These are phyloP conservation scores for Ogataea ramenticola DNA, from an alignment of 805 yeast species.

Conservation along the genomic window DNA sequence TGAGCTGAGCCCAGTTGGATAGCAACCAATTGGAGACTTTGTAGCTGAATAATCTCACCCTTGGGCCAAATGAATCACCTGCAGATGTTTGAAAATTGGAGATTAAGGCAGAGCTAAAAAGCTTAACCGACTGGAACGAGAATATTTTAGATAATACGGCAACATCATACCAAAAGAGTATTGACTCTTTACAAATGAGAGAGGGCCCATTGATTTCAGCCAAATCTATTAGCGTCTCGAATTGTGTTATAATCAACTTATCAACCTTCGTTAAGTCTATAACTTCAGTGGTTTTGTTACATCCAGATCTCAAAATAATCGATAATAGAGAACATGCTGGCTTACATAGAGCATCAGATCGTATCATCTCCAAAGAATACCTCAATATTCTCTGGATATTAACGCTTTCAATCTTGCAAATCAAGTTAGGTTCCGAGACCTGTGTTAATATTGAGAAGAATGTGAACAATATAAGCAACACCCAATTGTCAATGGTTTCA, in stretches of 20 bases:
- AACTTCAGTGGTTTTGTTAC: not conserved
- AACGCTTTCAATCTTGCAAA: not conserved
- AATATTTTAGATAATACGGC: constrained; percentile 27
- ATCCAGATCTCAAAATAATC: constrained; percentile 4
- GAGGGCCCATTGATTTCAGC: constrained; percentile 60
- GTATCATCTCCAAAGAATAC: constrained; percentile 30
- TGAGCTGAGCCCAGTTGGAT: too few species aligned
- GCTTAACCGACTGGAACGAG: constrained; percentile 12
- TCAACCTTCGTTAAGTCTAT: constrained; percentile 23
- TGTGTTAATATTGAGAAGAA: constrained; percentile 2
- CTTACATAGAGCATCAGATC: constrained; percentile 18
- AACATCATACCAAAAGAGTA: constrained; percentile 47
- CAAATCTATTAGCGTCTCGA: constrained; percentile 43
- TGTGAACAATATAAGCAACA: constrained; percentile 5
- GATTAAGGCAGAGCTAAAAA: constrained; percentile 19
- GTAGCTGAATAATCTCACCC: not conserved
- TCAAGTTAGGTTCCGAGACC: not conserved
- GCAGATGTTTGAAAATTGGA: not conserved
- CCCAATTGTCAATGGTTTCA: constrained; percentile 9
- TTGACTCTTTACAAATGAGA: constrained; percentile 35
- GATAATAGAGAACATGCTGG: constrained; percentile 28
- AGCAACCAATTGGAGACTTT: too few species aligned
- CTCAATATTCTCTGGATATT: constrained; percentile 23
- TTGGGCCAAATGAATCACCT: too few species aligned
- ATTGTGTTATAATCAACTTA: constrained; percentile 33